phyloP scores from a whole-genome alignment of 768 basidiomycete genomes.

The Auricularia sp. region DNA sequence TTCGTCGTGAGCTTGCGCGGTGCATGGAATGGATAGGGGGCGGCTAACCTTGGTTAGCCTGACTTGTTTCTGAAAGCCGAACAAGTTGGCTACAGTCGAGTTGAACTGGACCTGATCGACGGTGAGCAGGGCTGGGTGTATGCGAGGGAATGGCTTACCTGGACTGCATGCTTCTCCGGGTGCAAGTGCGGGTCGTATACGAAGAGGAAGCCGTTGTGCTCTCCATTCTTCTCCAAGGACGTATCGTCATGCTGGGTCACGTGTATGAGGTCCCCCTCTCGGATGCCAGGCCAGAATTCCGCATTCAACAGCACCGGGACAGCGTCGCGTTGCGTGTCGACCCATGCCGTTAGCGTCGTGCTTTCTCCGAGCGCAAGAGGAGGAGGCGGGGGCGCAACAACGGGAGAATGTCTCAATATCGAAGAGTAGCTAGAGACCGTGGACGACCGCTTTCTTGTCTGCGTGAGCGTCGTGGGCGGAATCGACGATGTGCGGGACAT shows the following conservation, averaged over 20 bases:
- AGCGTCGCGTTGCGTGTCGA: slow-evolving; percentile 57
- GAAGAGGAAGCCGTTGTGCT: slow-evolving; percentile 42
- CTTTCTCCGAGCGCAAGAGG: slow-evolving; percentile 54
- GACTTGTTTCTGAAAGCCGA: slow-evolving; percentile 60
- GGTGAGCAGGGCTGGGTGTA: not conserved
- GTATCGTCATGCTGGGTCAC: slow-evolving; percentile 29
- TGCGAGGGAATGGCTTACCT: slow-evolving; percentile 29
- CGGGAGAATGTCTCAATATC: not conserved
- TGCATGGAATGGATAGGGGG: not conserved
- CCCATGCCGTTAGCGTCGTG: slow-evolving; percentile 60
- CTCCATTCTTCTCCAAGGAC: slow-evolving; percentile 30
- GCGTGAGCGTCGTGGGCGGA: not conserved
- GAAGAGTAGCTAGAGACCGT: not conserved
- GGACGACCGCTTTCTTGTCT: not conserved
- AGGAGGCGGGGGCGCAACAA: not conserved
- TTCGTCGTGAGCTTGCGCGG: not conserved
- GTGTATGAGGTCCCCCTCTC: slow-evolving; percentile 63
- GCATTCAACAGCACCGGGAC: slow-evolving; percentile 58
- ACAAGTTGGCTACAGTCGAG: slow-evolving; percentile 58
- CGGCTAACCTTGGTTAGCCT: slow-evolving; percentile 51
- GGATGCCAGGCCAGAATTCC: slow-evolving; percentile 66
- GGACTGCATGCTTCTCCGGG: slow-evolving; percentile 48
- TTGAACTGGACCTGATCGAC: slow-evolving; percentile 4
- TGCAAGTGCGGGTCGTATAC: slow-evolving; percentile 54
- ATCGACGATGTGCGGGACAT: not conserved